phyloP scores from a whole-genome alignment of 208 protist species.

The Trichomonas gallinae region DNA sequence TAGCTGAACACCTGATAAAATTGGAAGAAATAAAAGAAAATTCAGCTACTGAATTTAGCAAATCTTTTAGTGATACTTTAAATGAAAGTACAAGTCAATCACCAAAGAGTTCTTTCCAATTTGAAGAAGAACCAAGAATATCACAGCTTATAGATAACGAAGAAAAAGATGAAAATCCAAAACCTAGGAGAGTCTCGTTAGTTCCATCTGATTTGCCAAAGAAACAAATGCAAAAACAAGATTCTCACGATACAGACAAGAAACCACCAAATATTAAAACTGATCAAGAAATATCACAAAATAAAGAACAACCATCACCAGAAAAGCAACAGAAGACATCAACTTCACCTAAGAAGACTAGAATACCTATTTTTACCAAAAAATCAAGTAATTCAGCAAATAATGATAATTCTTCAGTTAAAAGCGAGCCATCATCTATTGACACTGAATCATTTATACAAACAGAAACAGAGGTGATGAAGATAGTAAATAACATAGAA shows the following conservation, averaged over 20 bases:
- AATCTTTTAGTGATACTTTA: background rate
- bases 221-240: background rate
- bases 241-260: background rate
- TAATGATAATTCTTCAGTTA: background rate
- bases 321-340: background rate
- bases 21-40: background rate
- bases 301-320: background rate
- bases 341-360: background rate
- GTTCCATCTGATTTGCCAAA: background rate
- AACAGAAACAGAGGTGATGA: background rate
- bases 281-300: background rate
- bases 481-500: background rate
- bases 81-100: background rate
- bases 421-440: background rate
- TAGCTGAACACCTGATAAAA: background rate
- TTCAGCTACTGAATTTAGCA: background rate
- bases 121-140: background rate
- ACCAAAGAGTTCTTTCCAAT: background rate
- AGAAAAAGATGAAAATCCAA: too few species aligned
- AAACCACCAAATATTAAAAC: background rate
- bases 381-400: background rate
- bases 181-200: too few species aligned
- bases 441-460: background rate
- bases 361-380: background rate
- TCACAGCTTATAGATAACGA: too few species aligned